These are phyloP conservation scores for Blepharisma japonicum DNA, from an alignment of 73 alveolate genomes.

Conservation along the genomic window DNA sequence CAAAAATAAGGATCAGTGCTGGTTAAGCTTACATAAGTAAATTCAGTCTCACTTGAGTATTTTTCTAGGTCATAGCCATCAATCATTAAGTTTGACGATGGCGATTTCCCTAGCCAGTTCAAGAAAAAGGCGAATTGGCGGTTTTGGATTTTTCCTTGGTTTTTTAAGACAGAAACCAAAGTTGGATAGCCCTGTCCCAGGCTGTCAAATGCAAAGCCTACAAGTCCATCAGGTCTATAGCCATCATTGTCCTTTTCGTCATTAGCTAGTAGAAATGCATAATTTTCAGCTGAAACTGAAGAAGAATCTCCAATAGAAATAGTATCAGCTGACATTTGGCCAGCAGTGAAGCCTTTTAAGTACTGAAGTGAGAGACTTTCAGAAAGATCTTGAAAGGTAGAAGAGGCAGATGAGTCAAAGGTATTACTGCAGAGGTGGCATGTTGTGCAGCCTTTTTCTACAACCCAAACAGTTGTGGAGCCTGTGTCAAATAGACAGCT, in stretches of 20 bases:
- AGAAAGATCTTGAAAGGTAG: neutral
- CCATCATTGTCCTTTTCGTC: too few relatives aligned
- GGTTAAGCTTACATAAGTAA: neutral
- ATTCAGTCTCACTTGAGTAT: neutral
- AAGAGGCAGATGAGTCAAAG: neutral
- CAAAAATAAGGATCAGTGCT: neutral
- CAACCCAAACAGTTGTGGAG: neutral
- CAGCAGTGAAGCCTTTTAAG: neutral
- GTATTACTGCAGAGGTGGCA: neutral
- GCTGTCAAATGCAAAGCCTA: too few relatives aligned
- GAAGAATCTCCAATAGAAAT: neutral
- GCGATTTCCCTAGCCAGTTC: neutral
- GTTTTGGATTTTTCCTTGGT: too few relatives aligned
- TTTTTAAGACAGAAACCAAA: too few relatives aligned
- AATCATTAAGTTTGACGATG: neutral
- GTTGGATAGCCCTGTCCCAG: too few relatives aligned
- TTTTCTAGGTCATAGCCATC: neutral
- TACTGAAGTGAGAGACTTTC: neutral
- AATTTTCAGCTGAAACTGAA: neutral
- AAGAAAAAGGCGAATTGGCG: too few relatives aligned
- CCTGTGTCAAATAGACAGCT: too few relatives aligned
- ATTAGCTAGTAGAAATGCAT: neutral
- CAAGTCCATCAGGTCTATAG: too few relatives aligned
- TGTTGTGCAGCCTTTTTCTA: neutral
- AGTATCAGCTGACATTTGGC: neutral